phyloP scores from a whole-genome alignment of 805 yeast species.

The Metschnikowia sp. region DNA sequence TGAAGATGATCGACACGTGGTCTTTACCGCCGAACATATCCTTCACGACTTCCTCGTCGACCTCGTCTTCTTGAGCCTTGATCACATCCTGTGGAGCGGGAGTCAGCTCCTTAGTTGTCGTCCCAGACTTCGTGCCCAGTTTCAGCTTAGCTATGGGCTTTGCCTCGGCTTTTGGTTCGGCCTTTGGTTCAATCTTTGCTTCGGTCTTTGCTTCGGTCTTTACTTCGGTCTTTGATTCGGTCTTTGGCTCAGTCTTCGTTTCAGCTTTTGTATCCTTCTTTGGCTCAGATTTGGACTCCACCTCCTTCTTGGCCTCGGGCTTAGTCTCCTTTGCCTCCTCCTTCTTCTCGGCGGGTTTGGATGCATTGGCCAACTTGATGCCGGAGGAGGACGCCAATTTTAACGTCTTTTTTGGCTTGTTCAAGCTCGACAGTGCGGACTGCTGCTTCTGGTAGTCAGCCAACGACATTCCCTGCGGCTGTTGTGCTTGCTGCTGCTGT shows the following conservation, averaged over 20 bases:
- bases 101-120: constrained; percentile 20
- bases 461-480: constrained; percentile 57
- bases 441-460: constrained; percentile 80
- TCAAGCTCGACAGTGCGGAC: constrained; percentile 40
- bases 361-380: constrained; percentile 49
- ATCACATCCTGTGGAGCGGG: constrained; percentile 36
- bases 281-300: constrained; percentile 12
- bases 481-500: constrained; percentile 17
- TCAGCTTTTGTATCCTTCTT: constrained; percentile 13
- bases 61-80: constrained; percentile 72
- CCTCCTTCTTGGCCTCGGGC: constrained; percentile 26
- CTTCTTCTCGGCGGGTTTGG: constrained; percentile 31
- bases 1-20: constrained; percentile 92
- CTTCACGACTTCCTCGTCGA: constrained; percentile 82
- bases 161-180: constrained; percentile 12
- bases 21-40: constrained; percentile 98
- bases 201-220: constrained; percentile 2
- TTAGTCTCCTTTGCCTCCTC: constrained; percentile 37
- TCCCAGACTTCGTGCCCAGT: constrained; percentile 11
- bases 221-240: constrained; percentile 5
- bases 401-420: constrained; percentile 63
- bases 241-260: constrained; percentile 6
- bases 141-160: constrained; percentile 9
- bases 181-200: constrained; percentile 2
- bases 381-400: constrained; percentile 65